Conservation (phyloP, 306 rosid genomes). For the Heteromeles arbutifolia region DNA sequence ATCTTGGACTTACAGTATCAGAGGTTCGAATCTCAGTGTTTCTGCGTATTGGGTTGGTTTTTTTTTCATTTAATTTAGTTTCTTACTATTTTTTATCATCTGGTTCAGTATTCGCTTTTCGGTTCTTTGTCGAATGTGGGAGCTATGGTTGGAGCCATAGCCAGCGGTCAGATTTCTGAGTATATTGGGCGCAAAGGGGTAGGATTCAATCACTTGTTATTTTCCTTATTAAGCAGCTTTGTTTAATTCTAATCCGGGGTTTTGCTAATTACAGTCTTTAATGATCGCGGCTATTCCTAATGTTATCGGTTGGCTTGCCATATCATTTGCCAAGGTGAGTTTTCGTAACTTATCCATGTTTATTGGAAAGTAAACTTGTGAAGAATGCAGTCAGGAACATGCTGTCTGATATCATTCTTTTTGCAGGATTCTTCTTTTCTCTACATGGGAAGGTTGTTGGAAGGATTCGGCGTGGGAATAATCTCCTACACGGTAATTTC, state of each 20-base stretch:
- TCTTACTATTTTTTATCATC: slow-evolving; percentile 12
- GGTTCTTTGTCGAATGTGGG: slow-evolving; percentile 96
- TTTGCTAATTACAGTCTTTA: slow-evolving; percentile 59
- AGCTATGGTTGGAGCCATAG: slow-evolving; percentile 96
- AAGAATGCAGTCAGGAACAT: not conserved
- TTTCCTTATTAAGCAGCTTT: not conserved
- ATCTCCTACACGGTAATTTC: slow-evolving; percentile 75
- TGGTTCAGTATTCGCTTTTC: slow-evolving; percentile 66
- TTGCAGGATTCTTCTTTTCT: slow-evolving; percentile 86
- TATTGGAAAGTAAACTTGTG: not conserved
- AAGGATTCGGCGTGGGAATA: slow-evolving; percentile 97
- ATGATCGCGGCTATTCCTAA: slow-evolving; percentile 92
- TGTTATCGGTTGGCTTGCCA: slow-evolving; percentile 79
- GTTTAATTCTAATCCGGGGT: not conserved
- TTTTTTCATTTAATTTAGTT: not conserved
- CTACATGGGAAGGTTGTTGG: slow-evolving; percentile 94
- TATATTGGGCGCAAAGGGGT: slow-evolving; percentile 98
- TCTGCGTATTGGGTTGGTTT: not conserved
- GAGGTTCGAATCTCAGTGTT: slow-evolving; percentile 45
- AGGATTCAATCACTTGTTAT: slow-evolving; percentile 1
- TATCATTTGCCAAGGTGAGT: slow-evolving; percentile 88
- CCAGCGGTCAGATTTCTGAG: slow-evolving; percentile 95
- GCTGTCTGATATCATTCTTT: slow-evolving; percentile 1
- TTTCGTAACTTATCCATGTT: slow-evolving; percentile 2
- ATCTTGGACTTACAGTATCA: slow-evolving; percentile 76